Evolutionary conservation across 768 basidiomycete species (phyloP).

Genomic region (Asterophora lycoperdoides): DNA sequence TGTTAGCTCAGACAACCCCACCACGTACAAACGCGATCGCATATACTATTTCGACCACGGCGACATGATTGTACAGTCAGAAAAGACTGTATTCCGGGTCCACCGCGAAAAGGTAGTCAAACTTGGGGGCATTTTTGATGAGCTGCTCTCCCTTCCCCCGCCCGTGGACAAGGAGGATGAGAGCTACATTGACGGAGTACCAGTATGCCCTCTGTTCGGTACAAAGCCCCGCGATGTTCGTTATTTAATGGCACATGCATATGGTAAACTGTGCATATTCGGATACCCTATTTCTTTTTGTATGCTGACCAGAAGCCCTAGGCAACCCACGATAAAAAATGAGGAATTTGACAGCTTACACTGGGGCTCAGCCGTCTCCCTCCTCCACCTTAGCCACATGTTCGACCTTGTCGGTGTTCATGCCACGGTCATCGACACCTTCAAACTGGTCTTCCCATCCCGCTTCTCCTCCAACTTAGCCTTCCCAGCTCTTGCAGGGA

Average conservation of each 20-base stretch:
- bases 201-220: constrained; percentile 10
- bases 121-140: constrained; percentile 16
- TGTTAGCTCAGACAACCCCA: not conserved
- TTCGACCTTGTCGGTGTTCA: constrained; percentile 9
- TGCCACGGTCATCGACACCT: constrained; percentile 6
- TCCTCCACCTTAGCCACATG: constrained; percentile 11
- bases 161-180: constrained; percentile 5
- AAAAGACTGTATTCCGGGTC: constrained; percentile 18
- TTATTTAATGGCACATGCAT: constrained; percentile 11
- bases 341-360: not conserved
- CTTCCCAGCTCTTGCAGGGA: constrained; percentile 6
- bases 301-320: not conserved
- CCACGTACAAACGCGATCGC: constrained; percentile 10
- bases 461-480: not conserved
- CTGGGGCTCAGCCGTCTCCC: constrained; percentile 8
- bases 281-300: not conserved
- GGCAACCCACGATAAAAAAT: not conserved
- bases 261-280: constrained; percentile 12
- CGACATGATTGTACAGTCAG: constrained; percentile 19
- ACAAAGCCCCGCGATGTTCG: constrained; percentile 12
- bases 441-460: constrained; percentile 12
- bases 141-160: constrained; percentile 15
- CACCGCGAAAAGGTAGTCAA: constrained; percentile 12
- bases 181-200: constrained; percentile 13
- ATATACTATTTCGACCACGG: constrained; percentile 21